Conservation (phyloP, 345 rosid genomes). For the sweet orange (Citrus sinensis) region DVS_A1.0 CM039169.1:23726001-23726500, state of each 20-base stretch:
- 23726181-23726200: conserved; percentile 5
- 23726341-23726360: conserved; percentile 33
- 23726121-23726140: conserved; percentile 60
- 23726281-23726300: too few species aligned
- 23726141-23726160: conserved; percentile 11
- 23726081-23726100: conserved; percentile 28
- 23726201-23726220: conserved; percentile 60
- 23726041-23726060: conserved; percentile 73
- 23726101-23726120: conserved; percentile 53
- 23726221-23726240: conserved; percentile 48
- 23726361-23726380: conserved; percentile 13
- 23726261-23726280: not conserved
- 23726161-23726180: conserved; percentile 4
- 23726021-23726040: conserved; percentile 20
- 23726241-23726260: conserved; percentile 45
- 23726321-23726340: conserved; percentile 25
- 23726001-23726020: too few species aligned
- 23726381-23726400: conserved; percentile 3
- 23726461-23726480: not conserved
- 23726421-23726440: not conserved
- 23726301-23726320: too few species aligned
- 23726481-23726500: not conserved
- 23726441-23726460: not conserved
- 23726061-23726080: conserved; percentile 53
- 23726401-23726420: not conserved